Evolutionary conservation across 1,284 basidiomycete genomes (phyloP).

Genomic region (Fomitopsis palustris): DNA sequence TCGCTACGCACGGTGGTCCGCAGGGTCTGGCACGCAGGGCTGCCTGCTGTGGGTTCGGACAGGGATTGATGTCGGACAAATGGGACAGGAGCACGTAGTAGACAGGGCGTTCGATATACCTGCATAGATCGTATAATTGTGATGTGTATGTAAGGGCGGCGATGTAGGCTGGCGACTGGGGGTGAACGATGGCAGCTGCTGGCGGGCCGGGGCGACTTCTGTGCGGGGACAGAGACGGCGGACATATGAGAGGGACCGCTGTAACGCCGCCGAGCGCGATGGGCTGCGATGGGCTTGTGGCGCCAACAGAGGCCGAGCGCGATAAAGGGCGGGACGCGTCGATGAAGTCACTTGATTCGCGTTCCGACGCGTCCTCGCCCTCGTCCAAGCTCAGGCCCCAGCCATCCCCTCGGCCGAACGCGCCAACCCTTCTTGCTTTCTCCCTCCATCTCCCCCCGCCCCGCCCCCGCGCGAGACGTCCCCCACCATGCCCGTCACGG

Average conservation of each 20-base stretch:
- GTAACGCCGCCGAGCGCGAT: constrained; percentile 21
- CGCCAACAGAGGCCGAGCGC: constrained; percentile 2
- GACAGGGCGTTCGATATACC: background rate
- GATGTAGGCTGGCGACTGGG: background rate
- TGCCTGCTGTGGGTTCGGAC: background rate
- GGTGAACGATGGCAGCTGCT: background rate
- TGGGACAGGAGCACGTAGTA: background rate
- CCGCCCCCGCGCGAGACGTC: background rate
- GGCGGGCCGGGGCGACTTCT: too few species aligned
- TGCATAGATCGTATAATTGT: background rate
- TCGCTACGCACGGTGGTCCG: background rate
- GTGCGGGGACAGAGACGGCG: constrained; percentile 8
- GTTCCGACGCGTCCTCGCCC: constrained; percentile 7
- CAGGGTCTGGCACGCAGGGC: background rate
- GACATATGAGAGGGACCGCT: constrained; percentile 23
- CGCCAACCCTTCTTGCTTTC: background rate
- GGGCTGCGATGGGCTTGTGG: constrained; percentile 6
- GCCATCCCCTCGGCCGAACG: background rate
- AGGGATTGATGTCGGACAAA: background rate
- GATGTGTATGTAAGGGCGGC: background rate
- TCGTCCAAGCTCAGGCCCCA: background rate
- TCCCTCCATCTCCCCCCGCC: background rate
- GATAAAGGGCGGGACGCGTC: background rate
- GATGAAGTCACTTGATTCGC: constrained; percentile 9
- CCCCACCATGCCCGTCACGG: constrained; percentile 26